Conservation (phyloP, 306 rosid species). For the Cicer judaicum region DNA sequence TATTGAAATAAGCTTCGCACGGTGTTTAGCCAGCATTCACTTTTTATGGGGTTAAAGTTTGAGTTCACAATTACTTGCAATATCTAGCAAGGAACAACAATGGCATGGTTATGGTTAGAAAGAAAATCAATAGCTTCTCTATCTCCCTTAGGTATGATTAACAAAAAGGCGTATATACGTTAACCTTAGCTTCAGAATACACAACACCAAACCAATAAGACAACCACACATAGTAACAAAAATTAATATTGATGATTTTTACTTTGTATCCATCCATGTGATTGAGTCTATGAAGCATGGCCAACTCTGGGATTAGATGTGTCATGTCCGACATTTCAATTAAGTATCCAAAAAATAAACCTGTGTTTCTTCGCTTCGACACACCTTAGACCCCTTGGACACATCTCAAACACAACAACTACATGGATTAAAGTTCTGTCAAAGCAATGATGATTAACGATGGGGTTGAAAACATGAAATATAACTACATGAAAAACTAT, state of each 20-base stretch:
- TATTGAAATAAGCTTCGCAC: neutral
- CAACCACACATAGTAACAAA: neutral
- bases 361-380: no score
- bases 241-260: neutral
- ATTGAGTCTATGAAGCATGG: neutral
- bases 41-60: neutral
- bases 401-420: no score
- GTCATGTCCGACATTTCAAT: no score
- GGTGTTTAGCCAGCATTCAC: neutral
- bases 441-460: no score
- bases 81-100: neutral
- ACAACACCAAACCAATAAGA: slow-evolving; percentile 12
- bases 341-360: no score
- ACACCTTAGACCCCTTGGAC: no score
- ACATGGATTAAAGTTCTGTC: no score
- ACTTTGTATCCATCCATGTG: neutral
- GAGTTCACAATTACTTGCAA: neutral
- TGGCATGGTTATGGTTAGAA: neutral
- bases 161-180: neutral
- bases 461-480: no score
- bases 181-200: slow-evolving; percentile 9
- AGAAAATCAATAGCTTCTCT: slow-evolving; percentile 19
- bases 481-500: no score
- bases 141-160: neutral
- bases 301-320: no score